Evolutionary conservation across 164 flowering plant species (phyloP).

Genomic region (Annona cherimola): DNA sequence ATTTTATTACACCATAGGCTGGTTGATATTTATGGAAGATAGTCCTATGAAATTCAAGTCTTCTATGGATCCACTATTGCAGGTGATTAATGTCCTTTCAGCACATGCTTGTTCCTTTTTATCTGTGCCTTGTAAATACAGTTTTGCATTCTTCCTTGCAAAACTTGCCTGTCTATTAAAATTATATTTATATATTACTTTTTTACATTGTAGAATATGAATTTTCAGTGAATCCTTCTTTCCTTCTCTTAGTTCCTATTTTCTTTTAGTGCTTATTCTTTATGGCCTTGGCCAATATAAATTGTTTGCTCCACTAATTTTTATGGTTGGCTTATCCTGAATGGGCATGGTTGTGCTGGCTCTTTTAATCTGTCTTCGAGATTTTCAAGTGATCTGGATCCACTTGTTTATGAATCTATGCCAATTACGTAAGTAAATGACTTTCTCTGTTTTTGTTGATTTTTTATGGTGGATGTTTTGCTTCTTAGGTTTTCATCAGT

Average conservation of each 20-base stretch:
- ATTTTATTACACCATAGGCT: slow-evolving; percentile 85
- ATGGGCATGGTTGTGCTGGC: background rate
- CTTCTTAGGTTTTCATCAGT: slow-evolving; percentile 56
- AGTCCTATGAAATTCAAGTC: slow-evolving; percentile 82
- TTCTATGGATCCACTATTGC: slow-evolving; percentile 88
- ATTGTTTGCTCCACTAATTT: background rate
- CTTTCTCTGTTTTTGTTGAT: background rate
- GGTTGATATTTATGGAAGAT: slow-evolving; percentile 96
- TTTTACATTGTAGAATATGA: background rate
- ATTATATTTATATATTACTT: background rate
- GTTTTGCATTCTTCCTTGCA: background rate
- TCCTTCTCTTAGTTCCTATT: background rate
- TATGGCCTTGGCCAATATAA: background rate
- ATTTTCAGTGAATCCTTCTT: background rate
- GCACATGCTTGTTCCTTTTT: background rate
- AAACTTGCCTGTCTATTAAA: background rate
- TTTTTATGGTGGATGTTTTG: slow-evolving; percentile 1
- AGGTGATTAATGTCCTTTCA: slow-evolving; percentile 33
- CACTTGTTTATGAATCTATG: background rate
- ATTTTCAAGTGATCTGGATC: background rate
- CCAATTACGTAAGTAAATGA: background rate
- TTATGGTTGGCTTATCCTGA: background rate
- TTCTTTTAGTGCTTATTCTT: background rate
- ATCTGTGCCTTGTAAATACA: background rate
- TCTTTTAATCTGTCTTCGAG: background rate